Evolutionary conservation across 169 alveolate genomes (phyloP).

Genomic region (Plasmodium billcollinsi): DNA sequence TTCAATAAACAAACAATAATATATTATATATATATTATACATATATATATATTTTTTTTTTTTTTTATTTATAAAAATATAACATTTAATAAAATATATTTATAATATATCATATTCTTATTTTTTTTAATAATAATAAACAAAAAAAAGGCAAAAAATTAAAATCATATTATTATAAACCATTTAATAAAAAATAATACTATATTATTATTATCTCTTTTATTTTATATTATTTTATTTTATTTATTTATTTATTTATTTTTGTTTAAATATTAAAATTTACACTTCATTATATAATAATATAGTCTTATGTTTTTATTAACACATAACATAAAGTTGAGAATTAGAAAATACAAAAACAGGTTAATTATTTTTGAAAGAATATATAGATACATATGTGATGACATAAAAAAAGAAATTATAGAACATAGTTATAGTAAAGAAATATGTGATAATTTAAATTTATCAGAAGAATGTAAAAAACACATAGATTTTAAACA

Average conservation of each 20-base stretch:
- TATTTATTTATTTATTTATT: background rate
- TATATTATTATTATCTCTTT: background rate
- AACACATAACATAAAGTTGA: constrained; percentile 20
- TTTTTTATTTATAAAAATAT: too few species aligned
- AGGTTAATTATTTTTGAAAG: constrained; percentile 5
- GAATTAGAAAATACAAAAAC: constrained; percentile 6
- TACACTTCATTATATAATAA: too few species aligned
- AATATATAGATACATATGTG: constrained; percentile 27
- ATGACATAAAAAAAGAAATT: constrained; percentile 34
- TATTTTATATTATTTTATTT: background rate
- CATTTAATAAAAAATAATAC: background rate
- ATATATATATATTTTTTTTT: too few species aligned
- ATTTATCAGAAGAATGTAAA: constrained; percentile 58
- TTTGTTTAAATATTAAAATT: background rate
- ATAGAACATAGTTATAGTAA: constrained; percentile 63
- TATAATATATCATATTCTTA: too few species aligned
- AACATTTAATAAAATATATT: too few species aligned
- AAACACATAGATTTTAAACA: constrained; percentile 56
- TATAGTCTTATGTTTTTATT: constrained; percentile 4
- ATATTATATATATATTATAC: too few species aligned
- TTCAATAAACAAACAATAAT: too few species aligned
- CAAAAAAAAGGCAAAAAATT: too few species aligned
- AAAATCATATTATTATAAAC: too few species aligned
- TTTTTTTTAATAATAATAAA: too few species aligned
- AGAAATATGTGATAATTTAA: constrained; percentile 44